These are phyloP conservation scores for Ustilago hordei DNA, from an alignment of 1,284 basidiomycete species.

Conservation along the genomic window DNA sequence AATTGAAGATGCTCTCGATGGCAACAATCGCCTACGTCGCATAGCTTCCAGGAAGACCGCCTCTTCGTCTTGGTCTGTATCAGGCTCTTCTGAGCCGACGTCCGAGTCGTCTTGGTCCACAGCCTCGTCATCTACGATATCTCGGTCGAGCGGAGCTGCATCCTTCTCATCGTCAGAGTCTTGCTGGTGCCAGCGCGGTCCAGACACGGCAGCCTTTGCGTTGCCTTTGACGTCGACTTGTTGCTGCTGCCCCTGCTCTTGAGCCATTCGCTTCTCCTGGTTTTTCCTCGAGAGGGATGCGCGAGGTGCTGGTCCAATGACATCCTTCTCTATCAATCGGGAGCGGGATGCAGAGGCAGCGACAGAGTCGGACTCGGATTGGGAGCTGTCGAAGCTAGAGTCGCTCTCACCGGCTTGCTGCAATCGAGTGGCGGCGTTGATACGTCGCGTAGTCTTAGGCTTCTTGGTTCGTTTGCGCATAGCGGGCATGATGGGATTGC, in stretches of 20 bases:
- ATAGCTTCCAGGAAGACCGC: slow-evolving; percentile 63
- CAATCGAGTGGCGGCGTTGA: slow-evolving; percentile 38
- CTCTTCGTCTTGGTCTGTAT: slow-evolving; percentile 63
- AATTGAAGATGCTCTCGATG: slow-evolving; percentile 4
- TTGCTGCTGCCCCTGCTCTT: slow-evolving; percentile 1
- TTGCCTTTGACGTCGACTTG: slow-evolving; percentile 24
- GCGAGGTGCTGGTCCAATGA: slow-evolving; percentile 39
- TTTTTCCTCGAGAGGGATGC: slow-evolving; percentile 42
- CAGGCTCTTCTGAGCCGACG: slow-evolving; percentile 40
- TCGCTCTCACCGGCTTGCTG: slow-evolving; percentile 44
- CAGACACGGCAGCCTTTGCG: slow-evolving; percentile 24
- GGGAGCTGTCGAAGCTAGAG: slow-evolving; percentile 63
- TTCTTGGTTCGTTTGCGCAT: slow-evolving; percentile 59
- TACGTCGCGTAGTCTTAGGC: slow-evolving; percentile 31
- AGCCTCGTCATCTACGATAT: slow-evolving; percentile 15
- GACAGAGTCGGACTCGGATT: slow-evolving; percentile 38
- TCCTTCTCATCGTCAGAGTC: slow-evolving; percentile 26
- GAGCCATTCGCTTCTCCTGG: slow-evolving; percentile 28
- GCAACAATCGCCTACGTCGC: slow-evolving; percentile 54
- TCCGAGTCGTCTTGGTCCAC: slow-evolving; percentile 28
- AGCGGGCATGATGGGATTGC: slow-evolving; percentile 48
- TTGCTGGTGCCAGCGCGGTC: slow-evolving; percentile 37
- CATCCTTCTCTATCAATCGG: slow-evolving; percentile 3
- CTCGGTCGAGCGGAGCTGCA: slow-evolving; percentile 10
- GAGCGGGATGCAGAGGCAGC: slow-evolving; percentile 17